Evolutionary conservation across 163 green algal genomes (phyloP), one percentile per base, ranked within the genome.

Genomic region (Dunaliella salina): DNA sequence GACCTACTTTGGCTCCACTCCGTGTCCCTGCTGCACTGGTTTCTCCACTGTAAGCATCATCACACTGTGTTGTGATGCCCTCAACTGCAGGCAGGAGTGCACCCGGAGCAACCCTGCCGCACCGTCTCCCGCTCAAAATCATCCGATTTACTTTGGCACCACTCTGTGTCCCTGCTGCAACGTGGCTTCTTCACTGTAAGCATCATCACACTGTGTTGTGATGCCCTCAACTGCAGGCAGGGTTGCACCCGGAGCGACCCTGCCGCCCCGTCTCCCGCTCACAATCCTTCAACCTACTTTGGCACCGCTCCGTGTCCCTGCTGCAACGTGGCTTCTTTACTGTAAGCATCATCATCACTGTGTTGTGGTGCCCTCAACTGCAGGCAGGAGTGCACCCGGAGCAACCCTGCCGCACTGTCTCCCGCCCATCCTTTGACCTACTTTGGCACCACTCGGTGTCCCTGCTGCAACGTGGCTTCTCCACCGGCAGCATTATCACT

Each of bases 401-500:
- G 90, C 89, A 94, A 86, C 94, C 94, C 0, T 91, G 88, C 63
- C 32, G 40, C 84, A 87, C 32, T 29, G 32, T 84, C 22, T 71
- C 84, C 26, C 82, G 91, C 34, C 85, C 85, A 1, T 71, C 87
- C 5, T 96, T 95, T 86, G 91, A 95, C 11, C 18, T 24, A 0
- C 69, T 97, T 5, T 97, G 95, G 95, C 40, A 72, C 30, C 91
- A 96, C 80, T 93, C 83, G 5, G 92, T 95, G 79, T 45, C 86
- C 30, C 86, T 95, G 72, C 88, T 98, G 80, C 93, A 95, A 84
- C 87, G 94, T 0, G 95, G 95, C 63, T 97, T 97, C 82, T 83
- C 91, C 79, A 93, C 71, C 0, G 95, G 95, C 84, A 93, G 83
- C 90, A 98, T 98, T 79, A 79, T 98, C 18, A 98, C 95, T 1